Evolutionary conservation across 1,284 basidiomycete species (phyloP), one percentile per base, ranked within the genome.

Genomic region (Trametes hirsuta): DNA sequence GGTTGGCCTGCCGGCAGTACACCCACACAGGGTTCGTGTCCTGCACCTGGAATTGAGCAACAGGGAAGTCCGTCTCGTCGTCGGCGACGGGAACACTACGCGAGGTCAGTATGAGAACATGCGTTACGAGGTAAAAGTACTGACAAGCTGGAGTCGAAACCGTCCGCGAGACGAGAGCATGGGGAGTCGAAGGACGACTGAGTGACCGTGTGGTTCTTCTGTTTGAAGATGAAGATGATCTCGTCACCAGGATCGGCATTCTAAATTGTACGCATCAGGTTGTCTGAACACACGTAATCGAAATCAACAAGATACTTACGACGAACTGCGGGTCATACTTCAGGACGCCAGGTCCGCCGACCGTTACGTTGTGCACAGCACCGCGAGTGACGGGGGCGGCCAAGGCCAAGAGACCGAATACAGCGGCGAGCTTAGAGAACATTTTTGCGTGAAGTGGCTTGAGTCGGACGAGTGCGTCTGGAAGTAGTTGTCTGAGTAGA

Each of bases 131-230:
- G 45, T n/a, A 14, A 24, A 40, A 14, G 11, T 15, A 75, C 80
- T 71, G 63, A 86, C 85, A 85, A 87, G 62, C 80, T 82, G 49
- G 84, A 79, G 66, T 86, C 83, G 66, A 87, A 84, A 3, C 84
- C 85, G 47, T 69, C 74, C 0, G 70, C 58, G 9, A 73, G 58
- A 11, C 72, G 72, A 0, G 71, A 59, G 64, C 86, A 88, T 1
- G 87, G 87, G 10, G 69, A 72, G 1, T 73, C 74, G 24, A 88
- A 77, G 2, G 82, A 77, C 2, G 84, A 86, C 62, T 87, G 85
- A 0, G 85, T 86, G 22, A 78, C 81, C 6, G 85, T 87, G 67
- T 88, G 86, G 69, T 87, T 88, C 70, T 85, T 82, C 70, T 84
- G 82, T 67, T 77, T 69, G 75, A 87, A 86, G 15, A 71, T 76